A percentile compares a stretch with the other conserved stretches of the same genome.
phyloP scores from a whole-genome alignment of 2,329 filamentous ascomycete genomes.

The Incumbomyces delicatus region DNA sequence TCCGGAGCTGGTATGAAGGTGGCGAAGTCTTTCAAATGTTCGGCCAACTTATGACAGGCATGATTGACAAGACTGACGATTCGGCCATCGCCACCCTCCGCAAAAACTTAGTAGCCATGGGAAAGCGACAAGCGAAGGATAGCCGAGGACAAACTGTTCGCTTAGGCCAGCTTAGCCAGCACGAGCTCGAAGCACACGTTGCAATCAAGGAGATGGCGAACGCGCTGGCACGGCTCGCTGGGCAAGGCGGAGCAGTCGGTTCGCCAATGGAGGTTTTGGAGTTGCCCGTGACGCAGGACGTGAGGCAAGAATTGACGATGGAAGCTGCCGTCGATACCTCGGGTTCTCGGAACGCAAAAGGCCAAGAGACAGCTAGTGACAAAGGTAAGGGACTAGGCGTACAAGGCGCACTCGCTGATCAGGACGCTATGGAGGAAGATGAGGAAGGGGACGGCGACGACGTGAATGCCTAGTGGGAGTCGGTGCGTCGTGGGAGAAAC shows the following conservation, averaged over 20 bases:
- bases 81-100: conserved; percentile 24
- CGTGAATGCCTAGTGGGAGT: conserved; percentile 4
- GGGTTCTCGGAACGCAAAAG: neutral
- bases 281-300: conserved; percentile 3
- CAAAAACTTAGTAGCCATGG: conserved; percentile 25
- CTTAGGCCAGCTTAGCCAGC: conserved; percentile 45
- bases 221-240: conserved; percentile 1
- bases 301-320: neutral
- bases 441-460: neutral
- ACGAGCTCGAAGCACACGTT: conserved; percentile 52
- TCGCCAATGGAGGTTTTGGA: neutral
- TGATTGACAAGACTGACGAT: conserved; percentile 21
- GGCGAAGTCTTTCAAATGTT: conserved; percentile 69
- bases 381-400: neutral
- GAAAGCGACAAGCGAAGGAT: conserved; percentile 32
- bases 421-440: conserved; percentile 1
- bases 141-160: conserved; percentile 43
- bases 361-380: neutral
- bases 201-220: conserved; percentile 65
- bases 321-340: neutral
- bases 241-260: conserved; percentile 1
- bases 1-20: conserved; percentile 66
- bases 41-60: conserved; percentile 37
- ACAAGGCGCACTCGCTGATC: neutral
- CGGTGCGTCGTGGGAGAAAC: conserved; percentile 1